Evolutionary conservation across 1,284 basidiomycete genomes (phyloP), one percentile per base, ranked within the genome.

Genomic region (Sporisorium reilianum): DNA sequence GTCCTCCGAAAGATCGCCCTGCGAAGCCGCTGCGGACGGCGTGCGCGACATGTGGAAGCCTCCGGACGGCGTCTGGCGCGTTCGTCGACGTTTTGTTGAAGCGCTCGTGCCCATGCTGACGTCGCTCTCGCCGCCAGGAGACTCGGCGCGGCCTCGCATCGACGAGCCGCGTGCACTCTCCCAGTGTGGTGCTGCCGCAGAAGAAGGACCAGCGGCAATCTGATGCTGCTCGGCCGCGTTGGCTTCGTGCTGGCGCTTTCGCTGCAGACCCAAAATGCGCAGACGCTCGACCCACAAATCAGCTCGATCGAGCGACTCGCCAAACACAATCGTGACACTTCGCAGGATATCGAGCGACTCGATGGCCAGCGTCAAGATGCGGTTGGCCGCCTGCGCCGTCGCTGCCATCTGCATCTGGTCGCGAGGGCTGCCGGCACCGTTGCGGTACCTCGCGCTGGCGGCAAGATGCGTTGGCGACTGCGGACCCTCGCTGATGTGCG

Each of bases 261-360:
- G 63, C 48, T 80, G 79, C 34, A 80, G 55, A 26, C 79, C 79
- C 1, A 81, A 41, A 18, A 80, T 70, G 40, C 78, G 62, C 14
- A 83, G 70, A n/a, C 81, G 67, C 62, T 82, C 80, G 9, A 91
- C 92, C 77, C 86, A 95, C 88, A 91, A 88, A 84, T 96, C 94
- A 32, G 94, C 94, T 55, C 91, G 88, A 80, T 95, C 93, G 80
- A 96, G 87, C 70, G 91, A 93, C 71, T 95, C 94, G 79, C 90
- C 91, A 78, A 95, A 92, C 22, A 95, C 92, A 2, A 89, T 88
- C 10, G 93, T 93, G 23, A 95, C 92, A 38, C 92, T 90, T 40
- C 91, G 88, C 87, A 96, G 90, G 91, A 95, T 95, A 81, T 95
- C 93, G 84, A 96, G 85, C 80, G 92, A 93, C 86, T 96, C 94